phyloP scores from a whole-genome alignment of 495 filamentous ascomycete species.

The Aspergillus coremiiformis region DNA sequence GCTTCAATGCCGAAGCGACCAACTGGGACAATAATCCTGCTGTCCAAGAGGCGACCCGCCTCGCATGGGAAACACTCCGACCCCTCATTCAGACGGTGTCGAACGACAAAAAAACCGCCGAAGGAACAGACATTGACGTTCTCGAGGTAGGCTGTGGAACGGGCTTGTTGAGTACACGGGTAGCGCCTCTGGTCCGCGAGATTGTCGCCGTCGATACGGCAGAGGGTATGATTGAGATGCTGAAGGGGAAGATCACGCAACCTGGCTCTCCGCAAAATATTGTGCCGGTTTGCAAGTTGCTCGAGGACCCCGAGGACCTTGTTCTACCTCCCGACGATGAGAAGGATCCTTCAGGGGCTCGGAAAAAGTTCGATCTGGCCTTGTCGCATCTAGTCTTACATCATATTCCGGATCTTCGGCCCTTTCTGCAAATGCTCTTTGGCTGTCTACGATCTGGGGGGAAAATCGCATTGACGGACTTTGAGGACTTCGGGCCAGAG shows the following conservation, averaged over 20 bases:
- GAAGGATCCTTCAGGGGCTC: background rate
- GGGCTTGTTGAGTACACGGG: constrained; percentile 42
- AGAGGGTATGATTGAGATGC: constrained; percentile 45
- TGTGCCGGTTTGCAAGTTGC: constrained; percentile 17
- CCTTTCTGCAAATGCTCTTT: constrained; percentile 32
- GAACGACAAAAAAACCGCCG: background rate
- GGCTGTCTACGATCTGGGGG: constrained; percentile 39
- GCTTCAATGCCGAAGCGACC: constrained; percentile 20
- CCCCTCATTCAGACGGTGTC: constrained; percentile 5
- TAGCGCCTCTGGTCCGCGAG: constrained; percentile 36
- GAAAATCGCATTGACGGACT: constrained; percentile 46
- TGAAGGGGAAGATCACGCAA: constrained; percentile 30
- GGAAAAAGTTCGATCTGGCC: constrained; percentile 39
- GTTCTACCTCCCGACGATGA: constrained; percentile 12
- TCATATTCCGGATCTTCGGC: constrained; percentile 40
- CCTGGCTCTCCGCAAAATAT: constrained; percentile 14
- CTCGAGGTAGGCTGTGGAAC: constrained; percentile 54
- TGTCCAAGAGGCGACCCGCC: constrained; percentile 12
- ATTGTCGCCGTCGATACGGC: constrained; percentile 42
- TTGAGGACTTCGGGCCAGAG: constrained; percentile 48
- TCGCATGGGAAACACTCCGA: constrained; percentile 12
- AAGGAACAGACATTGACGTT: constrained; percentile 23
- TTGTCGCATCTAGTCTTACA: constrained; percentile 47
- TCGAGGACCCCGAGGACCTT: constrained; percentile 28
- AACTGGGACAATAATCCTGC: constrained; percentile 17